Evolutionary conservation across 2,329 filamentous ascomycete species (phyloP).

Genomic region (Trichoderma koningiopsis): DNA sequence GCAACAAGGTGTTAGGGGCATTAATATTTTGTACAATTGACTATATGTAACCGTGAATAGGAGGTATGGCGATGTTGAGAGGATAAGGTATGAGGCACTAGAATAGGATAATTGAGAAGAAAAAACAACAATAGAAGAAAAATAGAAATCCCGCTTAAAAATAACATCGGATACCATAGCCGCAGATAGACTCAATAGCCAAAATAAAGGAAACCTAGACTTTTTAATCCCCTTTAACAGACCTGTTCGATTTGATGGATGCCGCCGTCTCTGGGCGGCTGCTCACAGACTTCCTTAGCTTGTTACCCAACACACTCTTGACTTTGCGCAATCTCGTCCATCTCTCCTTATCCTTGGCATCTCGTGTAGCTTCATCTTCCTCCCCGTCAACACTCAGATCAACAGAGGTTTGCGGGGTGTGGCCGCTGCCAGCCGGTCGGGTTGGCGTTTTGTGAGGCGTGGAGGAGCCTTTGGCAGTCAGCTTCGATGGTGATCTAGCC

Average conservation of each 20-base stretch:
- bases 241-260: constrained; percentile 30
- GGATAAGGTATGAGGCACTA: neutral
- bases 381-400: constrained; percentile 29
- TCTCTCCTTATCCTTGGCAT: constrained; percentile 68
- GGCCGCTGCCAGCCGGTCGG: neutral
- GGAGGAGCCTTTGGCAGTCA: constrained; percentile 30
- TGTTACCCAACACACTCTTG: constrained; percentile 71
- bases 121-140: neutral
- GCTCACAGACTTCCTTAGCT: constrained; percentile 48
- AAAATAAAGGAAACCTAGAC: neutral
- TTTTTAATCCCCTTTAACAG: constrained; percentile 17
- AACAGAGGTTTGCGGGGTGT: constrained; percentile 21
- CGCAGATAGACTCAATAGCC: neutral
- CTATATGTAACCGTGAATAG: neutral
- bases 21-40: constrained; percentile 19
- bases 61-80: neutral
- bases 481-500: constrained; percentile 33
- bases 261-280: constrained; percentile 47
- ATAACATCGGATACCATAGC: neutral
- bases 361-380: constrained; percentile 49
- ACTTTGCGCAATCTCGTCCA: constrained; percentile 72
- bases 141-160: neutral
- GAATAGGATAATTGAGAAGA: neutral
- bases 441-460: constrained; percentile 26
- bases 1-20: neutral